phyloP scores from a whole-genome alignment of 495 filamentous ascomycete genomes.

The Penicillium ochrochloron region DNA sequence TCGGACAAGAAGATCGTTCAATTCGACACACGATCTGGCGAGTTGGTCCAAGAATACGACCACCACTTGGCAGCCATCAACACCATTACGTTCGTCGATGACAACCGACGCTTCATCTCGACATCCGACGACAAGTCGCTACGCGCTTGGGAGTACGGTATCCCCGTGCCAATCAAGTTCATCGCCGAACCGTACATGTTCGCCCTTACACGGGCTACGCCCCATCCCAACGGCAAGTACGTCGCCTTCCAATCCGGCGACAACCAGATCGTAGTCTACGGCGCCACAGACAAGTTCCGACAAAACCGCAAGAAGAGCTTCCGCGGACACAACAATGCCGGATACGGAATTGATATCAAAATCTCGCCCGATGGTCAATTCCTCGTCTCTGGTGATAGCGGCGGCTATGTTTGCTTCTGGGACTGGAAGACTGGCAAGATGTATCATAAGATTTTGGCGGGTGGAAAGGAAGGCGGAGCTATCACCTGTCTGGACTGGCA shows the following conservation, averaged over 20 bases:
- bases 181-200: conserved; percentile 98
- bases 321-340: conserved; percentile 92
- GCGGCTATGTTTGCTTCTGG: conserved; percentile 93
- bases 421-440: conserved; percentile 99
- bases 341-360: conserved; percentile 87
- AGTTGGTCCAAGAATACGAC: conserved; percentile 96
- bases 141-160: conserved; percentile 96
- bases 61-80: conserved; percentile 97
- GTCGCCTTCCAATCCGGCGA: conserved; percentile 90
- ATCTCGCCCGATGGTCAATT: conserved; percentile 92
- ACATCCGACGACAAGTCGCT: conserved; percentile 96
- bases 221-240: conserved; percentile 89
- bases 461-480: conserved; percentile 63
- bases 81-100: conserved; percentile 94
- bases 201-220: conserved; percentile 76
- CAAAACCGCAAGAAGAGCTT: conserved; percentile 97
- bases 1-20: conserved; percentile 99
- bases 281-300: conserved; percentile 88
- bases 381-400: conserved; percentile 79
- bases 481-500: conserved; percentile 89
- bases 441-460: conserved; percentile 90
- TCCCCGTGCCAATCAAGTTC: conserved; percentile 88
- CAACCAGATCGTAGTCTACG: conserved; percentile 97
- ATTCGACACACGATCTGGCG: conserved; percentile 85
- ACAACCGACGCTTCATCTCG: conserved; percentile 94